phyloP scores from a whole-genome alignment of 805 yeast genomes.

The Yarrowia osloensis region DNA sequence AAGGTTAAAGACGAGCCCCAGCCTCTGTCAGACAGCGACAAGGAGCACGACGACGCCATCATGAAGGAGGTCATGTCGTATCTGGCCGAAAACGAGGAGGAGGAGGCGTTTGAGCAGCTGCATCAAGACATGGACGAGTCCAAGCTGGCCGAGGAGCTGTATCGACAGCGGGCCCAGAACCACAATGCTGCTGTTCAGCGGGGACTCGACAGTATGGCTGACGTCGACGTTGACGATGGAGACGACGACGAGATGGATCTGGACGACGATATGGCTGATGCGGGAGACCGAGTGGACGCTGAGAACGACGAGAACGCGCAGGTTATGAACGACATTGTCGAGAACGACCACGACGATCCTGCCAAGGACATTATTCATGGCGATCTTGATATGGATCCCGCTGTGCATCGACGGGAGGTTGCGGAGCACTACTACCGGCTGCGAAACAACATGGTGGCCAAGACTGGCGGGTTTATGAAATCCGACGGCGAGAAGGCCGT shows the following conservation, averaged over 20 bases:
- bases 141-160: constrained; percentile 9
- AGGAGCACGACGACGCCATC: constrained; percentile 17
- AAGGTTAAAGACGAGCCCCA: not conserved
- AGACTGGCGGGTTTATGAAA: constrained; percentile 51
- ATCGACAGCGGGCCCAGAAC: constrained; percentile 12
- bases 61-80: constrained; percentile 20
- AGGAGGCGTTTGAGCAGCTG: constrained; percentile 18
- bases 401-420: constrained; percentile 52
- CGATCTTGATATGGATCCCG: constrained; percentile 38
- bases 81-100: constrained; percentile 21
- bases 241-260: not conserved
- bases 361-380: constrained; percentile 35
- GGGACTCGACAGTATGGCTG: not conserved
- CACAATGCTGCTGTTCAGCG: constrained; percentile 11
- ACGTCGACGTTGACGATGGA: constrained; percentile 13
- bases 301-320: constrained; percentile 28
- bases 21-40: not conserved
- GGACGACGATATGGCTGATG: constrained; percentile 20
- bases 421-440: constrained; percentile 58
- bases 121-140: constrained; percentile 27
- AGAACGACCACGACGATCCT: constrained; percentile 33
- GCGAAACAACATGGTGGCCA: constrained; percentile 53
- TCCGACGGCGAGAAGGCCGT: constrained; percentile 55
- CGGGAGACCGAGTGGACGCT: not conserved
- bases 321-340: constrained; percentile 36